Conservation (phyloP, 257 asterid genomes). For the Lithospermum erythrorhizon region DNA sequence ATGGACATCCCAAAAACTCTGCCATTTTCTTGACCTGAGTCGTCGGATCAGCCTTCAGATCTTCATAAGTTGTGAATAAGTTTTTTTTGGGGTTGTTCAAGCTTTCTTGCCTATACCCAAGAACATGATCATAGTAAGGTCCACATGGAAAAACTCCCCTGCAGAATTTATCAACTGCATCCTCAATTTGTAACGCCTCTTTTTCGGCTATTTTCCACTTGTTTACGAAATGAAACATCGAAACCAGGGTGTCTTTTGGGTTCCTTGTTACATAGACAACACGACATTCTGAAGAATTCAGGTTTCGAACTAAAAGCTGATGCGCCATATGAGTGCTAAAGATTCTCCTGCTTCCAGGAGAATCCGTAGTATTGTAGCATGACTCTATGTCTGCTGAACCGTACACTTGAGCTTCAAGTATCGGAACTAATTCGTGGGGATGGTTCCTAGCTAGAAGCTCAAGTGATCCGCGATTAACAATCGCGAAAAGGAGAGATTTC, state of each 20-base stretch:
- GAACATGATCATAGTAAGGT: slow-evolving; percentile 39
- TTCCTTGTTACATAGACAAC: slow-evolving; percentile 39
- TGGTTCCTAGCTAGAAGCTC: slow-evolving; percentile 14
- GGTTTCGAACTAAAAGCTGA: slow-evolving; percentile 19
- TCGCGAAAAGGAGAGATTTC: slow-evolving; percentile 39
- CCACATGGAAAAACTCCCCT: slow-evolving; percentile 32
- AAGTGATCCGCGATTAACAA: slow-evolving; percentile 11
- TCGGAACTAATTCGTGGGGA: slow-evolving; percentile 43
- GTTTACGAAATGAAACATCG: slow-evolving; percentile 32
- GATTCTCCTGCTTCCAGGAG: slow-evolving; percentile 10
- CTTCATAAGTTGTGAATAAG: slow-evolving; percentile 36
- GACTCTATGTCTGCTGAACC: neutral
- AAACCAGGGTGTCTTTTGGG: slow-evolving; percentile 38
- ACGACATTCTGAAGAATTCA: slow-evolving; percentile 22
- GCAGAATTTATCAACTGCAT: slow-evolving; percentile 39
- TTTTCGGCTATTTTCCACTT: slow-evolving; percentile 7
- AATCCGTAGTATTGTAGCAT: no score
- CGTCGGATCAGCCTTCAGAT: slow-evolving; percentile 20
- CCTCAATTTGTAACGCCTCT: slow-evolving; percentile 29
- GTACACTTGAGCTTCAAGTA: slow-evolving; percentile 29
- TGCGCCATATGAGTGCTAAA: slow-evolving; percentile 36
- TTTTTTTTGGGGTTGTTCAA: slow-evolving; percentile 21
- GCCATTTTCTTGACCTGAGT: slow-evolving; percentile 16
- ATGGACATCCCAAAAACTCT: slow-evolving; percentile 39
- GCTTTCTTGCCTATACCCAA: slow-evolving; percentile 29